Evolutionary conservation across 2,329 filamentous ascomycete species (phyloP), one percentile per base, ranked within the genome.

Genomic region (Aspergillus ibericus): DNA sequence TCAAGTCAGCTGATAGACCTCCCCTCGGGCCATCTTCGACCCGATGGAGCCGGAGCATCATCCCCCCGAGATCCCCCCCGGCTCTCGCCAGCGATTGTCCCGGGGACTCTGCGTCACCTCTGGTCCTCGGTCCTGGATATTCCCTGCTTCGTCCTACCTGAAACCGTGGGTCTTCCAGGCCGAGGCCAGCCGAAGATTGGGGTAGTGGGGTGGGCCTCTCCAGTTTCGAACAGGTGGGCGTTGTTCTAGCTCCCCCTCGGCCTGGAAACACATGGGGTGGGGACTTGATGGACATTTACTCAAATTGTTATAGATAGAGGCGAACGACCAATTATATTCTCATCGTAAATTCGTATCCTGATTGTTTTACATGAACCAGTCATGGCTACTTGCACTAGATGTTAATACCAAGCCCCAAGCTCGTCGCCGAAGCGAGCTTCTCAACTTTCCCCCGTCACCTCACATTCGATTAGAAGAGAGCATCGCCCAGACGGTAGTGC

Each of bases 381-480:
- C 51, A 53, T 53, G 51, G 36, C 51, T 29, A 42, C 27, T 13
- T 29, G 22, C 25, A 49, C 13, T 9, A 40, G 18, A 32, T 15
- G 20, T 13, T 44, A 18, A 16, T 16, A n/a, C 36, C 15, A 29
- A 16, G 13, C 6, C 38, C 18, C 32, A 18, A 55, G 40, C 55
- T 40, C 54, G 49, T 57, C 35, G 29, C 55, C 38, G 40, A 16
- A 57, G 55, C 49, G 49, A 57, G 38, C 49, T 34, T 10, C n/a
- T 13, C 40, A 25, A 49, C 40, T 56, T 56, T 40, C 54, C 58
- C 38, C 59, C 57, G 62, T 54, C 20, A 59, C 55, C 42, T 62
- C 55, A 53, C 8, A 60, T 75, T 76, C 79, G 65, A 68, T 73
- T 48, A 48, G 64, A 80, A 80, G 54, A 79, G 71, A 63, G 78